Base-by-base conservation (phyloP, 306 rosid species). In the Casuarina cunninghamiana region DNA sequence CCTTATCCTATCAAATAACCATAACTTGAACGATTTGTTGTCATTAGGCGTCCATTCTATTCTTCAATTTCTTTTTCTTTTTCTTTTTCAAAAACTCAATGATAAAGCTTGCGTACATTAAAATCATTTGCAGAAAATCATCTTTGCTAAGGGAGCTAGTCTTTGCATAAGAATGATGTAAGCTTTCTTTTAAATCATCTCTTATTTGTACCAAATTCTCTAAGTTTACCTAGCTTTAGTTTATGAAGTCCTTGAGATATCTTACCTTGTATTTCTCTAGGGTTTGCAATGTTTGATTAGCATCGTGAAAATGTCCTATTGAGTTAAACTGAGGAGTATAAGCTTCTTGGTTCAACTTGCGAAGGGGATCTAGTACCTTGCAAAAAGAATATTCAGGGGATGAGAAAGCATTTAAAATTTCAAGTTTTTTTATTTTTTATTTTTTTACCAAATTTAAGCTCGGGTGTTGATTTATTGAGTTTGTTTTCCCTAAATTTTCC, bases 321-420 rank as follows among this genome's bases (percentile, higher is more conserved):
- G 88, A 75, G 81, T 71, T 46, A 46, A 81, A 77, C 55, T 58
- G 82, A n/a, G 88, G 88, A 17, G 84, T 79, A 70, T 79, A 82
- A 9, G 79, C 82, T 32, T 85, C 73, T 19, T 73, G 39, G 17
- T 73, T 85, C 57, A 82, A 53, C 11, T 1, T 76, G 65, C 86
- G 84, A 26, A 85, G 38, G 51, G 17, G 9, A 10, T 35, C 73
- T 7, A 80, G 88, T 5, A 85, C 82, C 73, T 46, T 7, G 60
- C 82, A 73, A 58, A 79, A 82, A 77, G 82, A 85, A 71, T 0
- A 7, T 45, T 45, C 49, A 45, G 10, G 2, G 2, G 48, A 44
- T 44, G 48, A 44, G 48, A 44, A 8, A 44, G 48, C 10, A 2
- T 1, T 8, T 45, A 45, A 1, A 0, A 8, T 45, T 10, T 45